These are phyloP conservation scores for Bolboschoenoplectus hybrid DNA, from an alignment of 202 grass and related monocot genomes.

Conservation along the genomic window DNA sequence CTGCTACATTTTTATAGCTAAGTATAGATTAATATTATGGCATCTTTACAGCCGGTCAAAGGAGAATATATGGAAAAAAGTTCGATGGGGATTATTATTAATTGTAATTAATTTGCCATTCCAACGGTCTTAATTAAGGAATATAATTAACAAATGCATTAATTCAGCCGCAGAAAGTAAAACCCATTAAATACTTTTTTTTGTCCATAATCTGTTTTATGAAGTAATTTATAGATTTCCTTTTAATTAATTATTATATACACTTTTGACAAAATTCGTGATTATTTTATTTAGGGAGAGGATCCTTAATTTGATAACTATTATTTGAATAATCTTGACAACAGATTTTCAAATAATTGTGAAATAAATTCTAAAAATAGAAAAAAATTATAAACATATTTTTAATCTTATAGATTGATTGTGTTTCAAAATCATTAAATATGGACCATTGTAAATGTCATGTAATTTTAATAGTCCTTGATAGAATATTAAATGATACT, in stretches of 20 bases:
- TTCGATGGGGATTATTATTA: not conserved
- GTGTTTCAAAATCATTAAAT: too few species aligned
- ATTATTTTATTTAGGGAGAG: too few species aligned
- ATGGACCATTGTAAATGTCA: too few species aligned
- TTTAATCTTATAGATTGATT: too few species aligned
- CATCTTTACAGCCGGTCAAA: constrained; percentile 30
- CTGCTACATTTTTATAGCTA: constrained; percentile 23
- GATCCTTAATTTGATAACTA: too few species aligned
- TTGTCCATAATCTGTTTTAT: not conserved
- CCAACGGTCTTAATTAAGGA: constrained; percentile 11
- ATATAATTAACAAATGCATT: not conserved
- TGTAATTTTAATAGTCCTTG: too few species aligned
- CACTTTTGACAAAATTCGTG: not conserved
- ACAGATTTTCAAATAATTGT: too few species aligned
- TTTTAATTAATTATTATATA: not conserved
- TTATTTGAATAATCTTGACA: too few species aligned
- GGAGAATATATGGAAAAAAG: constrained; percentile 3
- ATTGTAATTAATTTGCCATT: not conserved
- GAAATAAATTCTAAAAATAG: too few species aligned
- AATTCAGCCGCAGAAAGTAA: not conserved
- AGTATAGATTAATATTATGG: not conserved
- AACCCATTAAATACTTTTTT: not conserved
- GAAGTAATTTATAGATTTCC: not conserved
- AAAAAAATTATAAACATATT: too few species aligned
- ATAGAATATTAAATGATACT: too few species aligned